A percentile compares a stretch with the other conserved stretches of the same genome.
Conservation (phyloP, 2,329 filamentous ascomycete genomes). For the Colletotrichum gigasporum region DNA sequence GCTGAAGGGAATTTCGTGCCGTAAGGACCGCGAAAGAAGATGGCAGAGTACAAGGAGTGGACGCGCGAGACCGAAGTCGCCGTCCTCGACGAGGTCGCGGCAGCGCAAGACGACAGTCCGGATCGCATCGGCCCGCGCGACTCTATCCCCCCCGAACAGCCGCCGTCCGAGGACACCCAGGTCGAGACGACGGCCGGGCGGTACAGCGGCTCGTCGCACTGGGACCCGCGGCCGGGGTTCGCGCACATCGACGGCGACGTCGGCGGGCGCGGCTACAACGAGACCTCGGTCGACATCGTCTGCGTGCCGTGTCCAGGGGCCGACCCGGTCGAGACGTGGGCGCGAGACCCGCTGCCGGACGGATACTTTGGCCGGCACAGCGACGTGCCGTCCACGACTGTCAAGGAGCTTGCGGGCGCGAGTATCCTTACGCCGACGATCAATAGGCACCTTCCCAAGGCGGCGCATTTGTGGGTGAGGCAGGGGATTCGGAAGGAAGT, state of each 20-base stretch:
- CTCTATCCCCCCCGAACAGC: neutral
- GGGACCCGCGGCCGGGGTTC: conserved; percentile 48
- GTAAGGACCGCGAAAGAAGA: neutral
- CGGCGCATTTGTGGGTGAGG: conserved; percentile 59
- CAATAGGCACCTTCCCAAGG: conserved; percentile 36
- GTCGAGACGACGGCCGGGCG: neutral
- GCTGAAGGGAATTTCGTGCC: neutral
- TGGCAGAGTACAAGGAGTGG: conserved; percentile 9
- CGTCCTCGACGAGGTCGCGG: neutral
- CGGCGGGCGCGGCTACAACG: conserved; percentile 55
- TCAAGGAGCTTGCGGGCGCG: conserved; percentile 42
- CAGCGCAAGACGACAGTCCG: conserved; percentile 5
- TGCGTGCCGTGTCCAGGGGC: conserved; percentile 64
- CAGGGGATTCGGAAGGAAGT: conserved; percentile 61
- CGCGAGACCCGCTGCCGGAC: conserved; percentile 56
- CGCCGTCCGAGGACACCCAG: conserved; percentile 3
- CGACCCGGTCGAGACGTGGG: conserved; percentile 63
- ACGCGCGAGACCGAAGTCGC: conserved; percentile 18
- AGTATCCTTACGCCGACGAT: conserved; percentile 20
- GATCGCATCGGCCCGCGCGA: neutral
- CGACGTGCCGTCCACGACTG: conserved; percentile 30
- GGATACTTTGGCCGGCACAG: conserved; percentile 54
- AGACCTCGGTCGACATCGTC: conserved; percentile 63
- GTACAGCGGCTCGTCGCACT: conserved; percentile 28
- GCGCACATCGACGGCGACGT: conserved; percentile 54